Evolutionary conservation across 1,284 basidiomycete species (phyloP), one percentile per base, ranked within the genome.

Genomic region (Naganishia cerealis): DNA sequence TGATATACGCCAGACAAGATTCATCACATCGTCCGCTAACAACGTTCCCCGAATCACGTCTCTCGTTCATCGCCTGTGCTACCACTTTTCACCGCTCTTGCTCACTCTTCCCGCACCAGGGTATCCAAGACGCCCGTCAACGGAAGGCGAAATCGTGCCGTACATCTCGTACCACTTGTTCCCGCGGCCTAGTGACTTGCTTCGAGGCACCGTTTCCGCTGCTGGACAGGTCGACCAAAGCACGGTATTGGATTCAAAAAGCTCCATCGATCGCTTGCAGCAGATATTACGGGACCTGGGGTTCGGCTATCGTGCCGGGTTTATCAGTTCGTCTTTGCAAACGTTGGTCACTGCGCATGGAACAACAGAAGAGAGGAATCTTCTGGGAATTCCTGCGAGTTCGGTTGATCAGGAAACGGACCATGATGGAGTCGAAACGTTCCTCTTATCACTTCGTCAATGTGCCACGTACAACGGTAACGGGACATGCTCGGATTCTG

Each of bases 1-100:
- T n/a, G 38, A 43, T 56, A 65, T 56, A 33, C 43, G 1, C 26
- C 36, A 16, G 2, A 13, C 0, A 71, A 95, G 94, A 10, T 99
- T 99, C 81, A 97, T 99, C 72, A 99, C 95, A 76, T 97, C 94
- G 18, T 92, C 94, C 0, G 99, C 98, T 76, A 99, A 99, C 78
- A 95, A 99, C 75, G 99, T 97, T 61, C 81, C 86, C 2, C 88
- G 94, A 0, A 97, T 96, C 75, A 90, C 91, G 5, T 90, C 89
- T 69, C 93, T 97, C 88, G 87, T 96, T 43, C 88, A 81, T 69
- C 89, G 73, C 81, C 85, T 70, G 84, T 89, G 65, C 76, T 84
- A 80, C 50, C 83, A 88, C 39, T 94, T 87, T 75, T 90, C 90
- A 1, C 83, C 86, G 10, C 81, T 86, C 10, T 79, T 94, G 5